phyloP scores from a whole-genome alignment of 805 yeast genomes.

The Clavispora fructus region DNA sequence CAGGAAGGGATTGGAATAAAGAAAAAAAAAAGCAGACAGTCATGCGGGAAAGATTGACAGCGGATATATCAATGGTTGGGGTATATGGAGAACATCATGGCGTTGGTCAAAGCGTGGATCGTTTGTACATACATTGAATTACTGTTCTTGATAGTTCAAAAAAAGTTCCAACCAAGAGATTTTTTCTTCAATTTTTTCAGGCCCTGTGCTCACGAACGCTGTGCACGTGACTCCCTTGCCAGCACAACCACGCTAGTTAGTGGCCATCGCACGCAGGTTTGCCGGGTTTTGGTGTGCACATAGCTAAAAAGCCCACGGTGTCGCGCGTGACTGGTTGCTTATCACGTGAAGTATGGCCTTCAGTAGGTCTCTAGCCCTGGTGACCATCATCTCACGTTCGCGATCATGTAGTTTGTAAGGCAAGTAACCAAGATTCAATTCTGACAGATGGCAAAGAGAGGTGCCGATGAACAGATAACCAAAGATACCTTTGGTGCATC shows the following conservation, averaged over 20 bases:
- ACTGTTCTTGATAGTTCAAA: slow-evolving; percentile 21
- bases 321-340: not conserved
- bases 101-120: not conserved
- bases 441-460: slow-evolving; percentile 56
- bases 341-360: slow-evolving; percentile 7
- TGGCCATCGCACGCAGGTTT: not conserved
- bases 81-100: not conserved
- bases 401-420: not conserved
- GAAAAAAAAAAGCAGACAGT: too few relatives aligned
- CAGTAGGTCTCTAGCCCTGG: slow-evolving; percentile 13
- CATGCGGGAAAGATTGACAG: too few relatives aligned
- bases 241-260: not conserved
- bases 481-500: slow-evolving; percentile 35
- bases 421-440: not conserved
- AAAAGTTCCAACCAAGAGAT: slow-evolving; percentile 6
- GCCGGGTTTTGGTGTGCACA: not conserved
- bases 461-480: slow-evolving; percentile 60
- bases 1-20: too few relatives aligned
- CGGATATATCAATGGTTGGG: not conserved
- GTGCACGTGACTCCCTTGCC: slow-evolving; percentile 2
- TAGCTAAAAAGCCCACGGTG: not conserved
- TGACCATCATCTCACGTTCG: not conserved
- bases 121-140: slow-evolving; percentile 23
- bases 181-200: slow-evolving; percentile 10
- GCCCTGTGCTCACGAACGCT: not conserved